These are phyloP conservation scores for Xerocomus brunneocitrinus DNA, from an alignment of 768 basidiomycete genomes.

Conservation along the genomic window DNA sequence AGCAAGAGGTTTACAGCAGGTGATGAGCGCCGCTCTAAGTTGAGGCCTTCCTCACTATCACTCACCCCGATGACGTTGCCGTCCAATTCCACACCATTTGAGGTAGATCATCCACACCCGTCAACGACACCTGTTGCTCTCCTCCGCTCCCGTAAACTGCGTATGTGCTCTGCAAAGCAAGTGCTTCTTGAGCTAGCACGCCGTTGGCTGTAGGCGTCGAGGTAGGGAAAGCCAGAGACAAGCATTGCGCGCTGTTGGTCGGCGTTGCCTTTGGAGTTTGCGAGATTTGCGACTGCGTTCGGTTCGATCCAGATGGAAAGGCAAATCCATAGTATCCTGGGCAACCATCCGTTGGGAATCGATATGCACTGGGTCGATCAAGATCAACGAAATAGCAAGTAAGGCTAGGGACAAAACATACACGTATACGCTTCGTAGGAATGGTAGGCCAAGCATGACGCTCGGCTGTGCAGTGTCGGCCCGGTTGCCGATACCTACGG, in stretches of 20 bases:
- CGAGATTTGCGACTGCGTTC: conserved; percentile 25
- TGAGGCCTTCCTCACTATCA: background rate
- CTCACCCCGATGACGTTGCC: conserved; percentile 3
- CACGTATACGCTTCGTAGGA: conserved; percentile 31
- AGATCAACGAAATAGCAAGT: background rate
- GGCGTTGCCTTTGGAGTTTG: conserved; percentile 28
- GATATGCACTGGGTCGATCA: conserved; percentile 22
- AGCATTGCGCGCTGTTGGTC: conserved; percentile 21
- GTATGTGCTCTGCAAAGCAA: conserved; percentile 6
- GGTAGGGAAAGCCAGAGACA: conserved; percentile 24
- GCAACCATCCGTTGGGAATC: conserved; percentile 28
- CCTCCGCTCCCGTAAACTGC: conserved; percentile 12
- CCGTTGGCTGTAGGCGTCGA: conserved; percentile 23
- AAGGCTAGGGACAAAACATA: conserved; percentile 6
- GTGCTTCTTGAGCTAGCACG: conserved; percentile 10
- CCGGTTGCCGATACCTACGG: conserved; percentile 19
- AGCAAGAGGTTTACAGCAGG: background rate
- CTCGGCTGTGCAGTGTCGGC: conserved; percentile 10
- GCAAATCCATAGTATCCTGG: conserved; percentile 32
- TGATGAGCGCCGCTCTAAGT: background rate
- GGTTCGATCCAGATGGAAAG: conserved; percentile 25
- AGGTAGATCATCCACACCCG: conserved; percentile 15
- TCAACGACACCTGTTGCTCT: conserved; percentile 3
- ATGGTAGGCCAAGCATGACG: conserved; percentile 23
- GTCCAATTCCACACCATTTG: conserved; percentile 22